Conservation (phyloP, 768 basidiomycete genomes). For the Tylopilus rubrobrunneus region DNA sequence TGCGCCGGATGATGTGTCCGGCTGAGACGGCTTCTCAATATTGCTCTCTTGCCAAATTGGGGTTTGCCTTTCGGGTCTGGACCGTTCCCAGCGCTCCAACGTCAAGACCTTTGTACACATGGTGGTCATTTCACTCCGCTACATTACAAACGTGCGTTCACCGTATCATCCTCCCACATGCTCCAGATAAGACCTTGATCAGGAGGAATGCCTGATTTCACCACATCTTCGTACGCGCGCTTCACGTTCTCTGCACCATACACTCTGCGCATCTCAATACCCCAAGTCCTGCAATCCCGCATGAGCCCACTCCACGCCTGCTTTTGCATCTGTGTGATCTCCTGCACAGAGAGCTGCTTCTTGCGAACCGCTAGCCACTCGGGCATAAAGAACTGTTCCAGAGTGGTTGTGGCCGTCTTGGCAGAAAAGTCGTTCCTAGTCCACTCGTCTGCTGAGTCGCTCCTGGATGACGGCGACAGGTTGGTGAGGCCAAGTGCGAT, state of each 20-base stretch:
- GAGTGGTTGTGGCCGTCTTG: slow-evolving; percentile 3
- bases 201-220: slow-evolving; percentile 46
- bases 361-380: slow-evolving; percentile 62
- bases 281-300: slow-evolving; percentile 52
- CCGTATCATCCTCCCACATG: slow-evolving; percentile 47
- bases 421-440: slow-evolving; percentile 33
- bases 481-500: slow-evolving; percentile 57
- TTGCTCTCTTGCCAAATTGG: slow-evolving; percentile 11
- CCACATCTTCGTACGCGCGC: slow-evolving; percentile 44
- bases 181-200: slow-evolving; percentile 62
- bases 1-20: slow-evolving; percentile 1
- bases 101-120: neutral
- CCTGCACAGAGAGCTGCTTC: slow-evolving; percentile 40
- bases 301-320: slow-evolving; percentile 59
- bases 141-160: slow-evolving; percentile 12
- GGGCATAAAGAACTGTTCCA: slow-evolving; percentile 64
- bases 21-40: neutral
- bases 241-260: slow-evolving; percentile 46
- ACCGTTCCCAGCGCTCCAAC: neutral
- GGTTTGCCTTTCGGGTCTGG: neutral
- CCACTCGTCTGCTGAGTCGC: slow-evolving; percentile 35
- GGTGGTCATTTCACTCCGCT: neutral
- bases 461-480: slow-evolving; percentile 42
- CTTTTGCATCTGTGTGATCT: slow-evolving; percentile 50
- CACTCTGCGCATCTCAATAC: slow-evolving; percentile 45